A percentile compares a stretch with the other conserved stretches of the same genome.
These are phyloP conservation scores for Leptographium wingfieldii DNA, from an alignment of 2,329 filamentous ascomycete species.

Conservation along the genomic window DNA sequence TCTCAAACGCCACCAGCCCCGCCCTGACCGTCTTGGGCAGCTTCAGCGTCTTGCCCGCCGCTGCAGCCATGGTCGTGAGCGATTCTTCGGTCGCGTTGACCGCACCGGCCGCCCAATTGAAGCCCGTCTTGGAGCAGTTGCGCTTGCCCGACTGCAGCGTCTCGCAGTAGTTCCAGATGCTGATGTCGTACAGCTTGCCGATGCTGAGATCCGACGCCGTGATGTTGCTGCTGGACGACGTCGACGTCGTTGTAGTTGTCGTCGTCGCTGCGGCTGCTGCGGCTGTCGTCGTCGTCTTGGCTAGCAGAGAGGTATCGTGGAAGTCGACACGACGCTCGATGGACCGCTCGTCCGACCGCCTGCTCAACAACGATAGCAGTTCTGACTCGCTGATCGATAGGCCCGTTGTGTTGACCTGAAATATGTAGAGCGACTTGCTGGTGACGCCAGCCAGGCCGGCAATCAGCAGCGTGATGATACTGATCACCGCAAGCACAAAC, in stretches of 20 bases:
- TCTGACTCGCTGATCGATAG: constrained; percentile 31
- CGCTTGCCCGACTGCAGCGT: constrained; percentile 41
- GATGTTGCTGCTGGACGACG: constrained; percentile 28
- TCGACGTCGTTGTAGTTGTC: constrained; percentile 10
- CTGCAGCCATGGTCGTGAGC: constrained; percentile 40
- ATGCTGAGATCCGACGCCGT: constrained; percentile 49
- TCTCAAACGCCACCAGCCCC: constrained; percentile 60
- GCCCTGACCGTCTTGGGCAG: constrained; percentile 55
- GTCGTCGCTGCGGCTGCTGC: not conserved
- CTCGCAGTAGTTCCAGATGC: constrained; percentile 79
- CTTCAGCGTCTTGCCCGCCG: constrained; percentile 40
- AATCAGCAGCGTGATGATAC: constrained; percentile 56
- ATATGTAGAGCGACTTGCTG: constrained; percentile 43
- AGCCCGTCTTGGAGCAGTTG: constrained; percentile 57
- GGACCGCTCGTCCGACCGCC: not conserved
- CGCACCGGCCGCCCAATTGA: constrained; percentile 65
- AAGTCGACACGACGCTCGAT: not conserved
- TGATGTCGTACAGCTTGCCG: constrained; percentile 66
- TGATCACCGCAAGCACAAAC: constrained; percentile 66
- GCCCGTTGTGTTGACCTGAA: constrained; percentile 49
- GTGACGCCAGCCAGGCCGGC: constrained; percentile 42
- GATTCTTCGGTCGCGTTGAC: constrained; percentile 47
- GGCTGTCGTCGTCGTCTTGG: no score
- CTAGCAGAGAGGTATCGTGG: no score
- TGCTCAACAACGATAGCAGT: constrained; percentile 1